phyloP scores from a whole-genome alignment of 2,329 filamentous ascomycete genomes.

The Fusarium irregulare region DNA sequence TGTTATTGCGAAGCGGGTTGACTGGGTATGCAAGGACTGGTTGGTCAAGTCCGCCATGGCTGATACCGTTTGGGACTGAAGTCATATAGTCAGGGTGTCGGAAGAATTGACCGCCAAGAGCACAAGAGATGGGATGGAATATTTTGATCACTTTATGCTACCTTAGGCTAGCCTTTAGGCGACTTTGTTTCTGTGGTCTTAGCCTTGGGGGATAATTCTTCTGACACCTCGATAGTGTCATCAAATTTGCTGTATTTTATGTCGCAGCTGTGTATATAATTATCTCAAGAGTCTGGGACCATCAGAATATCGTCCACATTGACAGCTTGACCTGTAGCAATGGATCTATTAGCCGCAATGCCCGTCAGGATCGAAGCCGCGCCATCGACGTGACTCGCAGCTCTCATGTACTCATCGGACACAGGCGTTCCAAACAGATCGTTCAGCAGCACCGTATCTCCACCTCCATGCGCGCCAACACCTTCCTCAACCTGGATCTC shows the following conservation, averaged over 20 bases:
- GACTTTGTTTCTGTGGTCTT: too few species aligned
- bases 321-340: constrained; percentile 66
- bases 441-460: constrained; percentile 66
- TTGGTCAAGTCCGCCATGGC: constrained; percentile 23
- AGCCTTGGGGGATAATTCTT: too few species aligned
- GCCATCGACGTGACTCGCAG: constrained; percentile 69
- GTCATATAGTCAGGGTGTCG: too few species aligned
- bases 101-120: too few species aligned
- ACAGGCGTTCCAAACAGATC: constrained; percentile 67
- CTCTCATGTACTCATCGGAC: constrained; percentile 63
- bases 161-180: too few species aligned
- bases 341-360: constrained; percentile 68
- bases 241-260: background rate
- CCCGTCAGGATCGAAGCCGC: constrained; percentile 69
- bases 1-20: constrained; percentile 6
- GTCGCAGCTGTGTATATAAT: background rate
- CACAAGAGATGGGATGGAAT: too few species aligned
- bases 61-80: constrained; percentile 13
- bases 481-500: constrained; percentile 65
- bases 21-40: constrained; percentile 33
- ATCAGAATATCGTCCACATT: constrained; percentile 63
- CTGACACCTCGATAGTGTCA: background rate
- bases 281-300: constrained; percentile 18
- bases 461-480: constrained; percentile 69
- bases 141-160: too few species aligned